phyloP scores from a whole-genome alignment of 2,329 filamentous ascomycete species.

The Aaosphaeria pasadenensis region DNA sequence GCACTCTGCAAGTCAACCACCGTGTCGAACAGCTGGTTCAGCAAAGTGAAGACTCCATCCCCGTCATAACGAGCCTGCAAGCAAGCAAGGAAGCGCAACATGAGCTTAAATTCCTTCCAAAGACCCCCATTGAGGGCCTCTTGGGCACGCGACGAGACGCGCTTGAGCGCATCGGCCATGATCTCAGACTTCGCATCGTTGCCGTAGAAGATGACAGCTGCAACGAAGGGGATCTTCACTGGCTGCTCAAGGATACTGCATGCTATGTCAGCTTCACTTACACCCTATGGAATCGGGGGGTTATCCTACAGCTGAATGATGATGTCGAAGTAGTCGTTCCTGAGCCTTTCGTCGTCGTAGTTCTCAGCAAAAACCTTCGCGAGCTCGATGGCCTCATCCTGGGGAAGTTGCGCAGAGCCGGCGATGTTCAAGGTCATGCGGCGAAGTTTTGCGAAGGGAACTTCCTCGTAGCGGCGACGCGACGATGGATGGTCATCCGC shows the following conservation, averaged over 20 bases:
- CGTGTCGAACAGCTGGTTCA: conserved; percentile 86
- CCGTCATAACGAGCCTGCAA: conserved; percentile 76
- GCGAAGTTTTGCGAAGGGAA: conserved; percentile 31
- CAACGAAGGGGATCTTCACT: conserved; percentile 94
- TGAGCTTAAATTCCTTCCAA: conserved; percentile 89
- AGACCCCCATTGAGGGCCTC: conserved; percentile 67
- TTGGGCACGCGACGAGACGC: conserved; percentile 61
- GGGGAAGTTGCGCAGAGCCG: conserved; percentile 34
- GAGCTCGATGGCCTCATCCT: conserved; percentile 37
- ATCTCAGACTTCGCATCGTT: conserved; percentile 78
- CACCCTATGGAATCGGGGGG: background rate
- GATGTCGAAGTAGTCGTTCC: conserved; percentile 69
- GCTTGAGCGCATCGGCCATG: conserved; percentile 65
- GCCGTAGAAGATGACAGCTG: conserved; percentile 74
- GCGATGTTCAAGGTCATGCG: conserved; percentile 35
- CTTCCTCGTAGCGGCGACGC: conserved; percentile 35
- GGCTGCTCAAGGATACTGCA: conserved; percentile 77
- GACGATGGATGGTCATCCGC: conserved; percentile 18
- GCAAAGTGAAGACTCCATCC: conserved; percentile 77
- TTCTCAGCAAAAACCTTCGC: conserved; percentile 72
- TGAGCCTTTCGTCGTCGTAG: conserved; percentile 72
- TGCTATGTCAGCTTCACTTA: background rate
- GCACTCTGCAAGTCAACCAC: conserved; percentile 93
- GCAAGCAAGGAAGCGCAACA: conserved; percentile 85
- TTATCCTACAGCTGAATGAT: conserved; percentile 65